phyloP scores from a whole-genome alignment of 2,329 filamentous ascomycete species.

The Hymenoscyphus infarciens region DNA sequence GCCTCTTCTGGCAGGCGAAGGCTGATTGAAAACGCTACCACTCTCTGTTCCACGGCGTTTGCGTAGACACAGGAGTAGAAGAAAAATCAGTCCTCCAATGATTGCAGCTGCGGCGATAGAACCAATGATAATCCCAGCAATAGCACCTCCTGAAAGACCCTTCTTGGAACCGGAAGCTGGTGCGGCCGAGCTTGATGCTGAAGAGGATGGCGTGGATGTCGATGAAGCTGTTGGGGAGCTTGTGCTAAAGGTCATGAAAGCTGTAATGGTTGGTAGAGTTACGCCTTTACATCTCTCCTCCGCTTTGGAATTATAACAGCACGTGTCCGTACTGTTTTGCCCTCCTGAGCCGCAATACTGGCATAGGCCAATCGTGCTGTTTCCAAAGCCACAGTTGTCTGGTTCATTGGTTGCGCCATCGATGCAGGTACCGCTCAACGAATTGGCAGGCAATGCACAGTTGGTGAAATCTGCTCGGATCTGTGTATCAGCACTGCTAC shows the following conservation, averaged over 20 bases:
- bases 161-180: conserved; percentile 22
- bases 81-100: conserved; percentile 64
- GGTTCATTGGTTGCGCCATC: conserved; percentile 75
- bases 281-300: conserved; percentile 70
- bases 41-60: conserved; percentile 57
- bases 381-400: conserved; percentile 78
- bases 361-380: conserved; percentile 73
- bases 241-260: conserved; percentile 61
- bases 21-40: conserved; percentile 84
- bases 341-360: conserved; percentile 81
- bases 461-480: conserved; percentile 91
- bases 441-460: conserved; percentile 77
- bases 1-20: conserved; percentile 63
- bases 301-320: conserved; percentile 81
- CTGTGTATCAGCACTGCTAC: conserved; percentile 63
- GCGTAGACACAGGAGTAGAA: conserved; percentile 47
- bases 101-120: conserved; percentile 67
- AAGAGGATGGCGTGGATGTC: conserved; percentile 26
- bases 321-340: conserved; percentile 89
- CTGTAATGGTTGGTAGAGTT: conserved; percentile 70
- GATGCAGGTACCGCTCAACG: conserved; percentile 75
- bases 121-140: conserved; percentile 88
- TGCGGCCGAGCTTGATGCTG: conserved; percentile 19
- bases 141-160: conserved; percentile 75
- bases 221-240: conserved; percentile 47